Base-by-base conservation (phyloP, 2,329 filamentous ascomycete genomes). In the Diaporthe ampelina region DNA sequence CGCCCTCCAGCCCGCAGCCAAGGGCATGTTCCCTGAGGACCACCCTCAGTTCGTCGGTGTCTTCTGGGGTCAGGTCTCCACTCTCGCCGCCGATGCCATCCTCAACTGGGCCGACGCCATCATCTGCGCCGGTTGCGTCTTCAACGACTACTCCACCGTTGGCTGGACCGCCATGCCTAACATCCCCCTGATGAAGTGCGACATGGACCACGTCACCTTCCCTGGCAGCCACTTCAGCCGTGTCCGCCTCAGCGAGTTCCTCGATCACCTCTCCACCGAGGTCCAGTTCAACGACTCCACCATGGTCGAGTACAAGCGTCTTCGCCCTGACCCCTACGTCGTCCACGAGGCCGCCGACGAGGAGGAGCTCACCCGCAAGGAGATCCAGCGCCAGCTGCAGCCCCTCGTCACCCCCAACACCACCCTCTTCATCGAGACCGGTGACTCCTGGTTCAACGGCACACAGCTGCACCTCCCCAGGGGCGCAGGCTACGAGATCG, bases 371-470 rank as follows among this genome's bases (percentile, higher is more conserved):
- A 79, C 78, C n/a, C 77, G 78, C 72, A 79, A 79, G 77, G 78
- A 80, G 74, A 75, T 78, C 15, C 67, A 74, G 56, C 76, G 78
- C 45, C 78, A 79, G 76, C 58, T 80, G 63, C 78, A 80, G 73
- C 73, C 65, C 40, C 74, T 78, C 40, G 56, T 80, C 13, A 76
- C 70, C 21, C 57, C 76, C 52, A 72, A 79, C 63, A 75, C 77
- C 1, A 76, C 76, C 19, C 73, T 80, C 21, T 79, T 80, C 72
- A 77, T 80, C 70, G 78, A 80, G 74, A 80, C 78, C 3, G 78
- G 78, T 13, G 78, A 80, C 76, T 78, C 77, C 68, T 80, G 78
- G 78, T 80, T 80, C 77, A 80, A 80, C 74, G 78, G 78, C 72
- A 78, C 78, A n/a, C 76, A 77, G 70, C 76, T 80, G 37, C 65